phyloP scores from a whole-genome alignment of 331 rosid species.

The Spiraea crenata region DNA sequence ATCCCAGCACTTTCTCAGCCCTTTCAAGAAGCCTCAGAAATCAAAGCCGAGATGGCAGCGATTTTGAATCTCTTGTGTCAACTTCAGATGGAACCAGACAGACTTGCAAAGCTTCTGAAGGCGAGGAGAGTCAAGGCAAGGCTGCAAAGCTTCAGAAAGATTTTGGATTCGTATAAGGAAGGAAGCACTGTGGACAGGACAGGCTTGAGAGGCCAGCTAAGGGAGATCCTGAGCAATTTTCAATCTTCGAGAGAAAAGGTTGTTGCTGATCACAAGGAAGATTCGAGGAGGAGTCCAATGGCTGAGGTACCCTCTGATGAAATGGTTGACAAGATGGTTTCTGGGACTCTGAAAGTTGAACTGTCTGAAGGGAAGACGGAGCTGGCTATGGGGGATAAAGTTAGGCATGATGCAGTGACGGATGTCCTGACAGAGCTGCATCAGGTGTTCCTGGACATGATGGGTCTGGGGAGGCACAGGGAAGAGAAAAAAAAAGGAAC shows the following conservation, averaged over 20 bases:
- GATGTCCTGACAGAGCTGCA: constrained; percentile 87
- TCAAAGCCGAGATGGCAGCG: constrained; percentile 86
- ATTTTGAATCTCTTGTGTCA: constrained; percentile 82
- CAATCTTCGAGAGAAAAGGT: constrained; percentile 64
- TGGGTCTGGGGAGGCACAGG: constrained; percentile 84
- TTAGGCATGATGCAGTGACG: constrained; percentile 66
- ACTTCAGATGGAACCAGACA: constrained; percentile 74
- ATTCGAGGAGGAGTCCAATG: constrained; percentile 51
- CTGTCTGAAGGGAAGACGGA: constrained; percentile 65
- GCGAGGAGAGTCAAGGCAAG: constrained; percentile 53
- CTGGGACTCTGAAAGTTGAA: constrained; percentile 58
- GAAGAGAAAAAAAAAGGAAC: too few relatives aligned
- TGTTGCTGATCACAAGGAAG: constrained; percentile 72
- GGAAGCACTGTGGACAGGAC: constrained; percentile 67
- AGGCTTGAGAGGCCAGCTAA: constrained; percentile 75
- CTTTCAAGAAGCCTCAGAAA: constrained; percentile 54
- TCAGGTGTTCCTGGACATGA: constrained; percentile 90
- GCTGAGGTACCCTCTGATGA: constrained; percentile 77
- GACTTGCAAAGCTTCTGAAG: constrained; percentile 72
- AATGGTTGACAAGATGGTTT: constrained; percentile 57
- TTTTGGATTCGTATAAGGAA: constrained; percentile 46
- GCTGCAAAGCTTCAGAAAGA: constrained; percentile 61
- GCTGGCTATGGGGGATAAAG: constrained; percentile 51
- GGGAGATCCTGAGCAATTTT: constrained; percentile 75
- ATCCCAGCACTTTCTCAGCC: constrained; percentile 73